phyloP scores from a whole-genome alignment of 805 yeast species.

The Candida parachauliodes region DNA sequence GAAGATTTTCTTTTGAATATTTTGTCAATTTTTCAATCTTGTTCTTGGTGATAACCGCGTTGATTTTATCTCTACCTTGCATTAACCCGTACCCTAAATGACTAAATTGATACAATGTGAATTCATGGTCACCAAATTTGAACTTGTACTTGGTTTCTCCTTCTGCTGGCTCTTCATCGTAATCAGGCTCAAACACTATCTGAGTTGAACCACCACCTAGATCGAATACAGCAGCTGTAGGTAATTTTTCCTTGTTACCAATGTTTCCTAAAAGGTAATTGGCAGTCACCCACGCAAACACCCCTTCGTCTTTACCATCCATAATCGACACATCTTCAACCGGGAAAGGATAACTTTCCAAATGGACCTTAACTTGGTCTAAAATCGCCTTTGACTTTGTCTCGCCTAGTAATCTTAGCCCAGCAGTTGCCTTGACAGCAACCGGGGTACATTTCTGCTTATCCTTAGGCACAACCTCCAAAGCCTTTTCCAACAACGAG shows the following conservation, averaged over 20 bases:
- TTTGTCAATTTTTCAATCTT: slow-evolving; percentile 23
- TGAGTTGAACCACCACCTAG: slow-evolving; percentile 99
- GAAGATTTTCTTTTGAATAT: slow-evolving; percentile 22
- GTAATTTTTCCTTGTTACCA: slow-evolving; percentile 67
- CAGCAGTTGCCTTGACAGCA: slow-evolving; percentile 98
- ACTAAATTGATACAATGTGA: slow-evolving; percentile 84
- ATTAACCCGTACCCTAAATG: slow-evolving; percentile 95
- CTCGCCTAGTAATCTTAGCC: slow-evolving; percentile 80
- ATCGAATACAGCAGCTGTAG: slow-evolving; percentile 97
- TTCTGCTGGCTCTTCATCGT: slow-evolving; percentile 63
- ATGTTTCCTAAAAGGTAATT: slow-evolving; percentile 92
- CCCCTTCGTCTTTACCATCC: slow-evolving; percentile 98
- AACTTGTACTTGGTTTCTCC: slow-evolving; percentile 87
- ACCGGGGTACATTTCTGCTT: slow-evolving; percentile 82
- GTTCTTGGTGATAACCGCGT: slow-evolving; percentile 56
- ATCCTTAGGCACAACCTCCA: slow-evolving; percentile 70
- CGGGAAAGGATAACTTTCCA: slow-evolving; percentile 84
- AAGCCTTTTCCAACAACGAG: slow-evolving; percentile 71
- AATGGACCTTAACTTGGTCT: slow-evolving; percentile 68
- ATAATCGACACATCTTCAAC: slow-evolving; percentile 89
- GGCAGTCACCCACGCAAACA: slow-evolving; percentile 97
- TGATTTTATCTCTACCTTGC: slow-evolving; percentile 86
- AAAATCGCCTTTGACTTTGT: slow-evolving; percentile 70
- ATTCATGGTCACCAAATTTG: slow-evolving; percentile 76
- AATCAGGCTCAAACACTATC: slow-evolving; percentile 95